phyloP scores from a whole-genome alignment of 345 rosid genomes.

The Geranium brycei region DNA sequence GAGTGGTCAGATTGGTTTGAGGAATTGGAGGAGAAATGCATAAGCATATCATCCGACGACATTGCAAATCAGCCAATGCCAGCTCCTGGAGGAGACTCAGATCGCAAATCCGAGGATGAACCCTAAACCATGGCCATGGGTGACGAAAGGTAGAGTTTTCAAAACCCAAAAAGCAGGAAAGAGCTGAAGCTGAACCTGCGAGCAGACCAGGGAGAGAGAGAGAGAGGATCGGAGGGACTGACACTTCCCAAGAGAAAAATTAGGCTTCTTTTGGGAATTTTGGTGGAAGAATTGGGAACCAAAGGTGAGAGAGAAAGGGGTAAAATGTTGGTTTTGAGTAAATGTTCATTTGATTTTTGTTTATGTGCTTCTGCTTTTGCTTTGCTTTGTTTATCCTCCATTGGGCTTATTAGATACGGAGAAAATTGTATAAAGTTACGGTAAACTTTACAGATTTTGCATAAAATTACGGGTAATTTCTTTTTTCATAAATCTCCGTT shows the following conservation, averaged over 20 bases:
- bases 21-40: conserved; percentile 89
- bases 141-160: neutral
- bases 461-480: no score
- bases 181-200: neutral
- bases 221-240: neutral
- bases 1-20: conserved; percentile 96
- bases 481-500: no score
- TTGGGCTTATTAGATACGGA: no score
- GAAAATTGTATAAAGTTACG: no score
- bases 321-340: neutral
- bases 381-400: no score
- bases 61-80: conserved; percentile 8
- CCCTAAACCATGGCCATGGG: neutral
- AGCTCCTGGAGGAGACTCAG: neutral
- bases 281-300: neutral
- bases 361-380: no score
- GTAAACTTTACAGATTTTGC: no score
- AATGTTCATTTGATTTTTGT: neutral
- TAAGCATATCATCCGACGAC: conserved; percentile 76
- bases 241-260: neutral
- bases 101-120: neutral
- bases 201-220: neutral
- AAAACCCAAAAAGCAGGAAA: neutral
- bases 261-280: neutral
- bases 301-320: neutral